phyloP scores from a whole-genome alignment of 2,329 filamentous ascomycete species.

The Verticillium tricorpus region DNA sequence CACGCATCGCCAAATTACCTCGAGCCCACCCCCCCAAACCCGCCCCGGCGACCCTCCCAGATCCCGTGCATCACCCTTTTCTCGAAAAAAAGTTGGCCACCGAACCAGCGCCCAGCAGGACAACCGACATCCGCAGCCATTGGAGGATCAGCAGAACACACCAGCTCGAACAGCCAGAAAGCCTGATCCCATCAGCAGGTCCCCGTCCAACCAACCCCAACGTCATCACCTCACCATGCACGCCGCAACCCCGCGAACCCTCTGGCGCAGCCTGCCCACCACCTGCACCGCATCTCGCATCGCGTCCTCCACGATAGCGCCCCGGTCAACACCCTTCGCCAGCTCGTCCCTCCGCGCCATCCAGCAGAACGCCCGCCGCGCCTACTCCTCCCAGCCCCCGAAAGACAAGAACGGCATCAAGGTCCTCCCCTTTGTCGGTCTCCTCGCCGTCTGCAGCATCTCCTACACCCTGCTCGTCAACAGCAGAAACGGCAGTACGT shows the following conservation, averaged over 20 bases:
- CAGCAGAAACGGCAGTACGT: conserved; percentile 21
- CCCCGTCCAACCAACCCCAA: not conserved
- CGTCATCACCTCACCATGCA: not conserved
- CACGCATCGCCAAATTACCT: not conserved
- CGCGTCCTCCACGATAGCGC: not conserved
- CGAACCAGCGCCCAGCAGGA: not conserved
- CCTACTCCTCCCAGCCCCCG: conserved; percentile 40
- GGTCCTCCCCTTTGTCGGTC: conserved; percentile 53
- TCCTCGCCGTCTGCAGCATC: conserved; percentile 42
- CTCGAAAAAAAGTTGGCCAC: not conserved
- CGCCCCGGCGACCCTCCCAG: not conserved
- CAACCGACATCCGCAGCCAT: not conserved
- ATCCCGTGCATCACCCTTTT: not conserved
- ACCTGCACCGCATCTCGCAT: not conserved
- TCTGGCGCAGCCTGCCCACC: not conserved
- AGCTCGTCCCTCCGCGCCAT: conserved; percentile 4
- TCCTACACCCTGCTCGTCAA: conserved; percentile 49
- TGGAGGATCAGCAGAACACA: not conserved
- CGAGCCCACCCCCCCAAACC: not conserved
- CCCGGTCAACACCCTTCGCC: conserved; percentile 1
- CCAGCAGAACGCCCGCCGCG: conserved; percentile 18
- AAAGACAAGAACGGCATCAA: conserved; percentile 38
- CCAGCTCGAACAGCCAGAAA: not conserved
- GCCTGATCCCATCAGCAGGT: not conserved
- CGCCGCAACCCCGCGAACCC: not conserved